These are phyloP conservation scores for Rosa rugosa DNA, from an alignment of 306 rosid species.

Conservation along the genomic window DNA sequence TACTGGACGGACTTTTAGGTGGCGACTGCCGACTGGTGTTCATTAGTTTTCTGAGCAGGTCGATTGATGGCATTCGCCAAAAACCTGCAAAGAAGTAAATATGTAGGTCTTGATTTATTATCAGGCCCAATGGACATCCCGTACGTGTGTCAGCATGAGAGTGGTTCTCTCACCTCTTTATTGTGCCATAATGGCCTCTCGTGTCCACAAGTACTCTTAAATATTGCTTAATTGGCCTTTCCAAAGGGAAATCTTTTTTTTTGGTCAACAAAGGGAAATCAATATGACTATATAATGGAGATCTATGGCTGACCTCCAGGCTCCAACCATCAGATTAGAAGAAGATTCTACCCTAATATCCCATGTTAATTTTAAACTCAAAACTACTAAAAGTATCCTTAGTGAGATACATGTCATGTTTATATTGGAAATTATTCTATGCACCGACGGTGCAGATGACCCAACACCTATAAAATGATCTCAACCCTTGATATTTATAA, in stretches of 20 bases:
- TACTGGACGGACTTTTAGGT: not conserved
- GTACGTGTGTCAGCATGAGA: not conserved
- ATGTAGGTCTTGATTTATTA: not conserved
- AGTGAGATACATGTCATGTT: no score
- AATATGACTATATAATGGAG: not conserved
- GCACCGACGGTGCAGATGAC: no score
- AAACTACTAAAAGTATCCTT: no score
- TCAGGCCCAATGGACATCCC: not conserved
- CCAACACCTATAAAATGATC: no score
- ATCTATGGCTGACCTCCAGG: not conserved
- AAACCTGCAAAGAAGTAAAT: not conserved
- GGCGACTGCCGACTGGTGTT: not conserved
- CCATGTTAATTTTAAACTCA: no score
- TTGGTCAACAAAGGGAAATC: no score
- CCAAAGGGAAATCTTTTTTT: no score
- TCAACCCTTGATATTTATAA: no score
- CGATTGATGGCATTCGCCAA: not conserved
- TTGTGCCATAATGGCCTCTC: not conserved
- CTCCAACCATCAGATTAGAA: no score
- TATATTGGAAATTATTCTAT: no score
- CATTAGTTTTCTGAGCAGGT: not conserved
- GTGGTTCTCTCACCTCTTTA: not conserved
- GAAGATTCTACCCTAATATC: not conserved
- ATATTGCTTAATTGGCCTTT: not conserved
- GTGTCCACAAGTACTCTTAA: not conserved